A percentile compares a stretch with the other conserved stretches of the same genome.
Conservation (phyloP, 148 eudicot species). For the Rhododendron molle region DNA sequence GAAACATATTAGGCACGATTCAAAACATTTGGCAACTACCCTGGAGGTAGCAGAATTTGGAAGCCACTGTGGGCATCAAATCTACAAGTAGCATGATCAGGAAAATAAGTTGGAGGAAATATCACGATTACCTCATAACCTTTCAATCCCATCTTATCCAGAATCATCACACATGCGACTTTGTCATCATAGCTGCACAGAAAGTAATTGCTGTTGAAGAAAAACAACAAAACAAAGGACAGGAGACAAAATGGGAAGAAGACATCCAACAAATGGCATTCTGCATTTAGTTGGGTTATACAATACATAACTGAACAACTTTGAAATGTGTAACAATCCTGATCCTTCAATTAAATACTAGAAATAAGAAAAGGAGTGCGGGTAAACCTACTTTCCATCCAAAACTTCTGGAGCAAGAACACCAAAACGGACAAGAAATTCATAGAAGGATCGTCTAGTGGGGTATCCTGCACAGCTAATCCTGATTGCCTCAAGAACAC, state of each 20-base stretch:
- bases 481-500: slow-evolving; percentile 99
- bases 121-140: slow-evolving; percentile 78
- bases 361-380: background rate
- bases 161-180: slow-evolving; percentile 76
- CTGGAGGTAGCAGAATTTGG: slow-evolving; percentile 4
- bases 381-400: slow-evolving; percentile 71
- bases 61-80: background rate
- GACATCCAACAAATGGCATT: background rate
- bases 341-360: background rate
- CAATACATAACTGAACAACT: background rate
- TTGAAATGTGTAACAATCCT: background rate
- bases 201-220: background rate
- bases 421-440: slow-evolving; percentile 93
- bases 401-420: slow-evolving; percentile 93
- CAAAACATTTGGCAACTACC: background rate
- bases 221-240: slow-evolving; percentile 3
- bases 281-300: background rate
- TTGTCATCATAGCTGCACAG: slow-evolving; percentile 67
- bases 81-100: background rate
- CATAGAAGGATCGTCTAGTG: slow-evolving; percentile 87
- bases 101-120: slow-evolving; percentile 2
- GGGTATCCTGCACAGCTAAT: slow-evolving; percentile 99
- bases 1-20: background rate
- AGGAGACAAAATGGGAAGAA: background rate
- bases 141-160: slow-evolving; percentile 86